Evolutionary conservation across 148 eudicot species (phyloP).

Genomic region (Dianthus caryophyllus): DNA sequence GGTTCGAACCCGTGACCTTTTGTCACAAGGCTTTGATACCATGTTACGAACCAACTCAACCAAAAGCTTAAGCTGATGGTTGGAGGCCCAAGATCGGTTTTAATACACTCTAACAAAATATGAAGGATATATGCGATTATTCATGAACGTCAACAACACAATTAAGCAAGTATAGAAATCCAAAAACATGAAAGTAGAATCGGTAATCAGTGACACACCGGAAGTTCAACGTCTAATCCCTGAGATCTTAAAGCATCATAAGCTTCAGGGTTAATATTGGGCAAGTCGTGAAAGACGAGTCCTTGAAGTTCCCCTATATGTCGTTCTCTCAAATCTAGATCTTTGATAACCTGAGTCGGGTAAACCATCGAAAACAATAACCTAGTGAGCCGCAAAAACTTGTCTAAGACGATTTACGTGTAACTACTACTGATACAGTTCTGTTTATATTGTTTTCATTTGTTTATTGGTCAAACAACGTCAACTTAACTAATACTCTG

Average conservation of each 20-base stretch:
- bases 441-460: no score
- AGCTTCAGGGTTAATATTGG: conserved; percentile 48
- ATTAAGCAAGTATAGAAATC: background rate
- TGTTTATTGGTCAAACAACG: no score
- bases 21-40: no score
- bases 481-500: background rate
- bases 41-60: no score
- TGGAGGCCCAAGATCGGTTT: no score
- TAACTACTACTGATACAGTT: background rate
- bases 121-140: no score
- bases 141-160: background rate
- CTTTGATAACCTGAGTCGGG: conserved; percentile 53
- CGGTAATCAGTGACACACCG: conserved; percentile 39
- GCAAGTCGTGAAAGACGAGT: conserved; percentile 33
- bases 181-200: background rate
- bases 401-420: no score
- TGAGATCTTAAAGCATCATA: conserved; percentile 48
- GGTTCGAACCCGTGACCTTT: no score
- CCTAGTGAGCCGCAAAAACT: background rate
- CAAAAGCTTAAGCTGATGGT: no score
- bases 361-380: background rate
- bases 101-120: no score
- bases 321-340: conserved; percentile 68
- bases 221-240: conserved; percentile 54
- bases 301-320: conserved; percentile 91